A percentile compares a stretch with the other conserved stretches of the same genome.
These are phyloP conservation scores for Leishmania braziliensis DNA, from an alignment of 208 protist genomes.

Conservation along the genomic window DNA sequence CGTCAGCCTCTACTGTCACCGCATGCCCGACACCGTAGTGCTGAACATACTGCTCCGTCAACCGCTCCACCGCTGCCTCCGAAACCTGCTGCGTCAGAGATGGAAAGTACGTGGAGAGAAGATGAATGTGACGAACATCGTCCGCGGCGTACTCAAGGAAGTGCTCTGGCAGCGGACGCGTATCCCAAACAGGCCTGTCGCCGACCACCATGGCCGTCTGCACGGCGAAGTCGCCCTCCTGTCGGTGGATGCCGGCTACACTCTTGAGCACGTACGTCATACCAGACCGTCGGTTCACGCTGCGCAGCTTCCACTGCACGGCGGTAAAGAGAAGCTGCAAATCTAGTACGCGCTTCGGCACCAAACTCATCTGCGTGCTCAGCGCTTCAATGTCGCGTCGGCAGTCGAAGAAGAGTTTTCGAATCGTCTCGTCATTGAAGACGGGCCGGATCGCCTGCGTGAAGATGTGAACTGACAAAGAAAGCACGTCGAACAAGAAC, in stretches of 20 bases:
- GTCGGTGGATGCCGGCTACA: slow-evolving; percentile 63
- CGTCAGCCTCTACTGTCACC: slow-evolving; percentile 72
- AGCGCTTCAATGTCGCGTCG: slow-evolving; percentile 89
- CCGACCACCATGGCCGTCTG: slow-evolving; percentile 86
- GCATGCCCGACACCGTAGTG: slow-evolving; percentile 69
- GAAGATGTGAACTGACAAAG: slow-evolving; percentile 46
- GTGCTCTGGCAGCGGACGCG: slow-evolving; percentile 83
- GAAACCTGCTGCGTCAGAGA: slow-evolving; percentile 22
- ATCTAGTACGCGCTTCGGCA: slow-evolving; percentile 65
- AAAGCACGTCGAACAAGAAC: slow-evolving; percentile 87
- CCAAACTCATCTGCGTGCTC: slow-evolving; percentile 73
- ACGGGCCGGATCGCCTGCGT: slow-evolving; percentile 37
- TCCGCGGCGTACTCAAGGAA: slow-evolving; percentile 90
- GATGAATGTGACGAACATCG: slow-evolving; percentile 87
- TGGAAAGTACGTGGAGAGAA: slow-evolving; percentile 49
- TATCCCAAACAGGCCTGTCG: slow-evolving; percentile 87
- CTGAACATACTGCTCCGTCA: slow-evolving; percentile 78
- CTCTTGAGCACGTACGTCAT: slow-evolving; percentile 86
- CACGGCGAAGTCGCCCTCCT: slow-evolving; percentile 79
- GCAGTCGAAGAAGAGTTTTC: slow-evolving; percentile 90
- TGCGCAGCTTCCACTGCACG: slow-evolving; percentile 82
- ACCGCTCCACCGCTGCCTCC: slow-evolving; percentile 52
- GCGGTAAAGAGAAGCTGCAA: slow-evolving; percentile 87
- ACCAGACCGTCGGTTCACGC: slow-evolving; percentile 80
- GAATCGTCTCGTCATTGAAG: slow-evolving; percentile 44